Base-by-base conservation (phyloP, 2,329 filamentous ascomycete genomes). In the Cercospora citrullina region DNA sequence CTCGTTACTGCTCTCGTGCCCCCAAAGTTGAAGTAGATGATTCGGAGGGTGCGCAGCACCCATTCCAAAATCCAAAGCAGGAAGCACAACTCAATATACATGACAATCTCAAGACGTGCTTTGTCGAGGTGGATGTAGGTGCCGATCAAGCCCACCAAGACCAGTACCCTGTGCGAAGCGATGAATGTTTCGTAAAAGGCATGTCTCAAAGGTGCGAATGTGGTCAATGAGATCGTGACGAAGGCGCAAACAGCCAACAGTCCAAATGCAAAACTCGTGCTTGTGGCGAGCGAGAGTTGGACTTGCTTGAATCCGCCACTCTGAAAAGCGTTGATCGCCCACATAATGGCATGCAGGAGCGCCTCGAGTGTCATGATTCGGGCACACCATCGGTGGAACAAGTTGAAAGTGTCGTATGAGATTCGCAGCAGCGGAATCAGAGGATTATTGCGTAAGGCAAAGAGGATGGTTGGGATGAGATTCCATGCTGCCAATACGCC, bases 171-270 rank as follows among this genome's bases (percentile, higher is more conserved):
- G 81, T 98, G 95, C 31, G 90, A 81, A 77, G 91, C 92, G 74
- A 98, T 86, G 82, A 98, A 98, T 0, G 93, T 96, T 82, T 98
- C 95, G 82, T 99, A 98, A 78, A 97, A 97, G 36, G 94, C 48
- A 26, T 53, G 21, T 2, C 48, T 53, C 21, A 53, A 23, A 48
- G 45, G 45, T 12, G 45, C 45, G 45, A 48, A 48, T 48, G 45
- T 18, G 21, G 45, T 23, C 45, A 48, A 48, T 6, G 45, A 48
- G 45, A 93, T 79, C 97, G 94, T 83, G 59, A 3, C 36, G 36
- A 42, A 42, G 36, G 36, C 36, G 16, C 36, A 42, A n/a, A 42
- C 36, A 2, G 36, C 36, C 36, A 42, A 42, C n/a, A 42, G 36
- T 42, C 36, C 36, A n/a, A 42, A 42, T n/a, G 36, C 36, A 16